Base-by-base conservation (phyloP, 371 early-diverging fungal species). In the Syncephalis plumigaleata region DNA sequence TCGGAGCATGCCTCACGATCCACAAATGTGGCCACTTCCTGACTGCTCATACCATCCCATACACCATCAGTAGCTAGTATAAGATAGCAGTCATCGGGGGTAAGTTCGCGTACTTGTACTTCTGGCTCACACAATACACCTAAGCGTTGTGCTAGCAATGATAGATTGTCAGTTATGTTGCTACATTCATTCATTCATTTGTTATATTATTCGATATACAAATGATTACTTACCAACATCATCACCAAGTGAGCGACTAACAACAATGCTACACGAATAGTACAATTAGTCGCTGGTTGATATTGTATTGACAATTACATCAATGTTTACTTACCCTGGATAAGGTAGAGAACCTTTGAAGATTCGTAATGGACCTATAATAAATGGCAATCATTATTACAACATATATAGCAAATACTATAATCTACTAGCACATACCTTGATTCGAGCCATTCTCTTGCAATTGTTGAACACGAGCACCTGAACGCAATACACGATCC, bases 51-150 rank as follows among this genome's bases (percentile, higher is more conserved):
- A 49, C 80, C 73, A 51, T 93, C 93, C 80, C 88, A 93, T 2
- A 96, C 64, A 2, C 96, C 96, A 63, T 96, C 96, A 0, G 91
- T 81, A 5, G 89, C 94, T 40, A 96, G 59, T 1, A 94, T 79
- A 42, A 91, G 52, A 60, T 80, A 91, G 44, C 66, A 58, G 63
- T 92, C 93, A n/a, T 60, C 61, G 67, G 55, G 63, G 54, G 63
- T 50, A 31, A 82, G 53, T 42, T 67, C 56, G 61, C 85, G 79
- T 49, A 78, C 58, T 17, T 72, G 67, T 1, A 87, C 75, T 17
- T 82, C 81, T 0, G 96, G 97, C 31, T 73, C 22, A 11, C 43
- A 43, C 22, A 43, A 24, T 2, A 43, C 43, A 43, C 43, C 43
- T 13, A 43, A 24, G 22, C 22, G 18, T 22, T 24, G 43, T 9